phyloP scores from a whole-genome alignment of 805 yeast species.

The Zygotorulaspora sp. region DNA sequence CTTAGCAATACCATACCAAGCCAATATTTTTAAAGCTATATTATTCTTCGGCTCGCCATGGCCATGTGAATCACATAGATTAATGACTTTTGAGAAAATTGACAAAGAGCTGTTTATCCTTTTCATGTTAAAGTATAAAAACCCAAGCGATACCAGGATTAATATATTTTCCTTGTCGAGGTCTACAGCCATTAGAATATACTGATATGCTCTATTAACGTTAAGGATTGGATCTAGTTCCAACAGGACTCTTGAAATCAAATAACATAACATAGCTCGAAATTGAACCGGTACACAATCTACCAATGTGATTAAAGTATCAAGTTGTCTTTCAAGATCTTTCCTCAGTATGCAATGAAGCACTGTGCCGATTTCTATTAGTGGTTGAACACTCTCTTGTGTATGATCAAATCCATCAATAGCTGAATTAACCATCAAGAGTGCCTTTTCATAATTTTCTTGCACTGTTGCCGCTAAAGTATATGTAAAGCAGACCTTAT shows the following conservation, averaged over 20 bases:
- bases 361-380: conserved; percentile 14
- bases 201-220: conserved; percentile 19
- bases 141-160: conserved; percentile 65
- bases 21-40: conserved; percentile 20
- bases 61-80: conserved; percentile 29
- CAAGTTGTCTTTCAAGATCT: conserved; percentile 4
- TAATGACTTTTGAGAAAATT: conserved; percentile 62
- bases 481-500: conserved; percentile 17
- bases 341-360: conserved; percentile 8
- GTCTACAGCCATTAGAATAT: conserved; percentile 19
- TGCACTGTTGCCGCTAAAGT: conserved; percentile 15
- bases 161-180: conserved; percentile 37
- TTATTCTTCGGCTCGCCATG: not conserved
- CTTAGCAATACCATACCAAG: conserved; percentile 32
- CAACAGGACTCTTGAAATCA: conserved; percentile 17
- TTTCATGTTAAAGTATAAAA: conserved; percentile 51
- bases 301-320: conserved; percentile 10
- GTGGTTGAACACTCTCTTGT: conserved; percentile 10
- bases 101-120: conserved; percentile 63
- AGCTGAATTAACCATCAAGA: conserved; percentile 12
- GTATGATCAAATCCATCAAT: conserved; percentile 13
- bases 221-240: conserved; percentile 14
- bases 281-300: conserved; percentile 6
- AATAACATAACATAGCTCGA: conserved; percentile 14
- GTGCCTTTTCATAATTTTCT: conserved; percentile 3